Percentiles rank a stretch among this genome's conserved stretches.
Evolutionary conservation across 1,284 basidiomycete genomes (phyloP).

Genomic region (Ganoderma sinense): DNA sequence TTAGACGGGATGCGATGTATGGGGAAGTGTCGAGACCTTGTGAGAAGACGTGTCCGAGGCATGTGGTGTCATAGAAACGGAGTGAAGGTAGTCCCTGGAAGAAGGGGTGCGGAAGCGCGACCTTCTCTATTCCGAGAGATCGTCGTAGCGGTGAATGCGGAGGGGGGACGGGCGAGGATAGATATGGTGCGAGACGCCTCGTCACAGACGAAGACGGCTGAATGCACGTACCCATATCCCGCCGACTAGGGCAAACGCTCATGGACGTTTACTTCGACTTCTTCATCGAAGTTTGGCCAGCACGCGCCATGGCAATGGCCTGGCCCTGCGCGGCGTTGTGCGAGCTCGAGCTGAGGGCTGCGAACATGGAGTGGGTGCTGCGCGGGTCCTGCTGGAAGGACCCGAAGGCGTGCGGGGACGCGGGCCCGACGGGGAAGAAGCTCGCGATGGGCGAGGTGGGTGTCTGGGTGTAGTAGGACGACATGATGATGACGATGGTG

Average conservation of each 20-base stretch:
- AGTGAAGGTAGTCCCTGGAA: neutral
- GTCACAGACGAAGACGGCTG: slow-evolving; percentile 18
- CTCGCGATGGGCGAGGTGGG: slow-evolving; percentile 39
- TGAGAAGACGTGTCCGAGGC: neutral
- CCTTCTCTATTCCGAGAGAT: neutral
- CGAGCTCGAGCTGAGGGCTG: slow-evolving; percentile 51
- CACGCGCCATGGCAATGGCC: slow-evolving; percentile 10
- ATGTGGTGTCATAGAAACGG: slow-evolving; percentile 12
- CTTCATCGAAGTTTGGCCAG: slow-evolving; percentile 4
- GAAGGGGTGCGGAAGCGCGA: neutral
- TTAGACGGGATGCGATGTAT: slow-evolving; percentile 19
- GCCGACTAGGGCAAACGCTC: neutral
- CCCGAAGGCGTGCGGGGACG: slow-evolving; percentile 63
- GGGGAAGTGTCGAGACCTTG: neutral
- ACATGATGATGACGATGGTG: slow-evolving; percentile 31
- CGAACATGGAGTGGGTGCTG: slow-evolving; percentile 70
- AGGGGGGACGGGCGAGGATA: neutral
- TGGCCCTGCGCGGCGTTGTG: slow-evolving; percentile 26
- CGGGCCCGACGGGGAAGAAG: slow-evolving; percentile 47
- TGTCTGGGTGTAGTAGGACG: slow-evolving; percentile 42
- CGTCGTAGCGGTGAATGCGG: neutral
- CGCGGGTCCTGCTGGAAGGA: slow-evolving; percentile 72
- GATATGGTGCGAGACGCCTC: neutral
- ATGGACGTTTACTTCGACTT: neutral
- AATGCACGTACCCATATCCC: neutral